Evolutionary conservation across 2,329 filamentous ascomycete genomes (phyloP).

Genomic region (Chaetomiaceae sp.): DNA sequence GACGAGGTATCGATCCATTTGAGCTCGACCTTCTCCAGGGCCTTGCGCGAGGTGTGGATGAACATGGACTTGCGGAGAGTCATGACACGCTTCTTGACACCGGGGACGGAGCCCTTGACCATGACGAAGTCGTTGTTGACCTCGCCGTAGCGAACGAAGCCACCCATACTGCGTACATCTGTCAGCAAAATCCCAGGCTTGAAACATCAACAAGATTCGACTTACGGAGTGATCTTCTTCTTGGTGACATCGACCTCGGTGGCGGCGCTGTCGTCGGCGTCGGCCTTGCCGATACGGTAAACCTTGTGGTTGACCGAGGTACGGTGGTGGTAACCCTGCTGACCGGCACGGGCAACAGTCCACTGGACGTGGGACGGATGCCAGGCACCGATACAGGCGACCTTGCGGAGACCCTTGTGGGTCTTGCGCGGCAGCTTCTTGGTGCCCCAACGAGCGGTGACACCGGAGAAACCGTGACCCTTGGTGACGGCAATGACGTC

Average conservation of each 20-base stretch:
- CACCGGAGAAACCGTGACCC: conserved; percentile 98
- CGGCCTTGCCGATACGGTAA: conserved; percentile 94
- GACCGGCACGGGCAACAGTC: conserved; percentile 99
- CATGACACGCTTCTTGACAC: conserved; percentile 99
- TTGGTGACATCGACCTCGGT: conserved; percentile 97
- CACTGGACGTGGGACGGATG: conserved; percentile 99
- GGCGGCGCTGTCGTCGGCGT: conserved; percentile 84
- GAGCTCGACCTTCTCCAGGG: conserved; percentile 98
- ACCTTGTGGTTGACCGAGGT: conserved; percentile 99
- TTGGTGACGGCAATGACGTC: conserved; percentile 99
- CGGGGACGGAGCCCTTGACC: conserved; percentile 95
- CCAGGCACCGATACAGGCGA: conserved; percentile 99
- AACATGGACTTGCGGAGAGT: conserved; percentile 99
- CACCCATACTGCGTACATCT: conserved; percentile 68
- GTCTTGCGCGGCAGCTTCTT: conserved; percentile 99
- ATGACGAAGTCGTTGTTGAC: conserved; percentile 98
- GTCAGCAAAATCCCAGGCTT: conserved; percentile 15
- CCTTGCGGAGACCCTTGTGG: conserved; percentile 99
- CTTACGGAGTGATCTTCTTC: conserved; percentile 99
- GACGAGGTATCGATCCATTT: conserved; percentile 99
- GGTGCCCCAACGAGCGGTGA: conserved; percentile 97
- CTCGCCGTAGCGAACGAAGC: conserved; percentile 98
- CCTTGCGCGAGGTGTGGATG: conserved; percentile 89
- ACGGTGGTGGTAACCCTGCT: conserved; percentile 99
- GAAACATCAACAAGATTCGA: no score